phyloP scores from a whole-genome alignment of 495 filamentous ascomycete genomes.

The Cladorrhinum samala region DNA sequence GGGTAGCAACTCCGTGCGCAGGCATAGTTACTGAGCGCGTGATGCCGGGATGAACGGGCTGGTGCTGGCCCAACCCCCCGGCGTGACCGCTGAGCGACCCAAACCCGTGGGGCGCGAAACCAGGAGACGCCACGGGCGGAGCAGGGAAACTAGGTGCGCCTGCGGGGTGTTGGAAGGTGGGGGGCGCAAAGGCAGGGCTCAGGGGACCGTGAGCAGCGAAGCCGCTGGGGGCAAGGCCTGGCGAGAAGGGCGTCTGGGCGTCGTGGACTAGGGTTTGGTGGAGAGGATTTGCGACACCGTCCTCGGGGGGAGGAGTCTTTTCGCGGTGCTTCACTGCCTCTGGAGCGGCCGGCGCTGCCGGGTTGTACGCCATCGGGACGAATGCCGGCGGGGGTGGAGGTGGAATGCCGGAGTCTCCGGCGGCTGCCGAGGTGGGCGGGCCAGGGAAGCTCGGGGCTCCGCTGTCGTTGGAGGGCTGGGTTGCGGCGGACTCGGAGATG shows the following conservation, averaged over 20 bases:
- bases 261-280: conserved; percentile 63
- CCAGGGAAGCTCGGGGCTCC: conserved; percentile 35
- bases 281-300: conserved; percentile 63
- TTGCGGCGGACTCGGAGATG: conserved; percentile 41
- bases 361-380: conserved; percentile 84
- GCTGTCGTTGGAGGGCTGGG: conserved; percentile 39
- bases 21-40: conserved; percentile 41
- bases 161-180: conserved; percentile 29
- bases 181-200: conserved; percentile 31
- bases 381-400: conserved; percentile 44
- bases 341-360: conserved; percentile 77
- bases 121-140: conserved; percentile 35
- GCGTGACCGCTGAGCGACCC: conserved; percentile 32
- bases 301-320: conserved; percentile 81
- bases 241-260: conserved; percentile 44
- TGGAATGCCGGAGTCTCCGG: conserved; percentile 16
- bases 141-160: conserved; percentile 32
- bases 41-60: conserved; percentile 30
- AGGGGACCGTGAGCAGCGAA: conserved; percentile 29
- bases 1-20: conserved; percentile 17
- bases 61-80: conserved; percentile 26
- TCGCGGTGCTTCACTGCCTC: conserved; percentile 79
- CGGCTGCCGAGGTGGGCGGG: conserved; percentile 31
- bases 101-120: conserved; percentile 34
- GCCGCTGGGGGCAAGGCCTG: conserved; percentile 34